A percentile compares a stretch with the other conserved stretches of the same genome.
phyloP scores from a whole-genome alignment of 2,329 filamentous ascomycete genomes.

The Tolypocladium paradoxum region DNA sequence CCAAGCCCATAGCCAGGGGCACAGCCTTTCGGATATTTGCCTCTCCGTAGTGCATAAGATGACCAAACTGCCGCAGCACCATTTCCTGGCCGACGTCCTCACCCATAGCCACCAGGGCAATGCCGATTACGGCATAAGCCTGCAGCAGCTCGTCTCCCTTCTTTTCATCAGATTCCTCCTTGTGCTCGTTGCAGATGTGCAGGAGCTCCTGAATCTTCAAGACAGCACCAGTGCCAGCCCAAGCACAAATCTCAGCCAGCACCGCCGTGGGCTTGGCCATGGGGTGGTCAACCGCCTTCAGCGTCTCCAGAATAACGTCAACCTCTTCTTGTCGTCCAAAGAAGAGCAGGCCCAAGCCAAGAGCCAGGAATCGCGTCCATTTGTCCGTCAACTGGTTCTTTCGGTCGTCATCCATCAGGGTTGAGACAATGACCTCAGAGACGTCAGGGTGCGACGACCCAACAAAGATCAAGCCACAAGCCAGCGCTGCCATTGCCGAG shows the following conservation, averaged over 20 bases:
- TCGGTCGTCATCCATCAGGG: constrained; percentile 86
- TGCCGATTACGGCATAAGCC: constrained; percentile 88
- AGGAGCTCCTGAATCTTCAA: constrained; percentile 95
- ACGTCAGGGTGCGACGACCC: constrained; percentile 87
- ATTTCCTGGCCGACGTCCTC: constrained; percentile 98
- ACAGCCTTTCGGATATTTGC: constrained; percentile 95
- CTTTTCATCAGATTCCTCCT: constrained; percentile 89
- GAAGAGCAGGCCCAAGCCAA: constrained; percentile 86
- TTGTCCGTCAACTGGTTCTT: constrained; percentile 90
- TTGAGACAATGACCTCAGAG: constrained; percentile 83
- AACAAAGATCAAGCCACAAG: constrained; percentile 83
- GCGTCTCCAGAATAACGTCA: constrained; percentile 92
- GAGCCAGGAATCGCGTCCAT: constrained; percentile 93
- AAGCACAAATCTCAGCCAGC: constrained; percentile 91
- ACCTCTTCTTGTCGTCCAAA: constrained; percentile 97
- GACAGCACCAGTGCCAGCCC: constrained; percentile 94
- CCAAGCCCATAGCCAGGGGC: constrained; percentile 88
- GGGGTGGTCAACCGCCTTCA: constrained; percentile 94
- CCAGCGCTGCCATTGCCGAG: constrained; percentile 88
- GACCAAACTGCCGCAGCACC: constrained; percentile 93
- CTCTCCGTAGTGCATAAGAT: constrained; percentile 98
- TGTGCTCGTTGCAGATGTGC: constrained; percentile 95
- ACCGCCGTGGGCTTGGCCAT: constrained; percentile 95
- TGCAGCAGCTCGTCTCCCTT: constrained; percentile 93
- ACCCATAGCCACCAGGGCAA: constrained; percentile 93